Percentiles rank a stretch among this genome's conserved stretches.
Evolutionary conservation across 306 rosid genomes (phyloP).

Genomic region (Prunus campanulata): DNA sequence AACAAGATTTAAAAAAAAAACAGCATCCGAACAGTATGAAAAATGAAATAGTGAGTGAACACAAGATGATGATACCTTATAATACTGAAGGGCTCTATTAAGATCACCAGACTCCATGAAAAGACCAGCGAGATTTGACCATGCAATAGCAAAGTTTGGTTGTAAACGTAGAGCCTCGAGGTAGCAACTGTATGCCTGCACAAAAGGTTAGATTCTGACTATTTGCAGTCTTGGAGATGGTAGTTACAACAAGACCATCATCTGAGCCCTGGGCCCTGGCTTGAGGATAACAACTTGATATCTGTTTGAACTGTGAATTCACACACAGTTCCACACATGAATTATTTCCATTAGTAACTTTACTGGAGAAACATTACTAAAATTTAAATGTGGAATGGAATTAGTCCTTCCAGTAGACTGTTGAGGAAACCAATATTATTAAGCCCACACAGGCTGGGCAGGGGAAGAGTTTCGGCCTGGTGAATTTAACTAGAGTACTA

Average conservation of each 20-base stretch:
- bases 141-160: conserved; percentile 94
- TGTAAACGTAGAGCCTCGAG: conserved; percentile 95
- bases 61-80: conserved; percentile 51
- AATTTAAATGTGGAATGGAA: conserved; percentile 51
- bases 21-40: background rate
- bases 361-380: conserved; percentile 46
- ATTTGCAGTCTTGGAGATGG: conserved; percentile 82
- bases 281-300: conserved; percentile 73
- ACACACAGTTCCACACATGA: conserved; percentile 77
- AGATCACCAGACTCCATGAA: conserved; percentile 98
- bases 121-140: conserved; percentile 99
- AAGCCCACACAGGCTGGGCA: conserved; percentile 14
- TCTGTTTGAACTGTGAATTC: conserved; percentile 68
- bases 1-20: background rate
- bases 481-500: conserved; percentile 19
- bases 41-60: conserved; percentile 8
- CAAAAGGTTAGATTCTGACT: conserved; percentile 93
- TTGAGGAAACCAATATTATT: background rate
- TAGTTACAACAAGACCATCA: conserved; percentile 91
- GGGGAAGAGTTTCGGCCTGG: conserved; percentile 25
- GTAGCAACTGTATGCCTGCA: conserved; percentile 99
- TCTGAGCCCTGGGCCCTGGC: conserved; percentile 86
- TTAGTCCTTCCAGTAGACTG: conserved; percentile 35
- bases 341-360: conserved; percentile 78
- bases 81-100: conserved; percentile 93